These are phyloP conservation scores for Pistacia atlantica DNA, from an alignment of 345 rosid genomes.

Conservation along the genomic window DNA sequence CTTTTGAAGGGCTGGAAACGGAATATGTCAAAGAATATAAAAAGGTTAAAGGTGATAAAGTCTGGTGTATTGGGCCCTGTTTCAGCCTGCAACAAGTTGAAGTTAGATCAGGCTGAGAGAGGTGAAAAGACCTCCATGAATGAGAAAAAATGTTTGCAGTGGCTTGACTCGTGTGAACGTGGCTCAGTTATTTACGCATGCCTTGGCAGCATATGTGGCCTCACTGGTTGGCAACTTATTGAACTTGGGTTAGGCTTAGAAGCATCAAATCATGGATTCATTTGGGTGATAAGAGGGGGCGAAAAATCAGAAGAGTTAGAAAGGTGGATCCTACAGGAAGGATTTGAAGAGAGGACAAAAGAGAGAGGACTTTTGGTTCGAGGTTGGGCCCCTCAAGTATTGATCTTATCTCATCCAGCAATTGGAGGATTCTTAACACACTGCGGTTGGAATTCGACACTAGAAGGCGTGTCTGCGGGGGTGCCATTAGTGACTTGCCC, in stretches of 20 bases:
- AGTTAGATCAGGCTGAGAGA: constrained; percentile 40
- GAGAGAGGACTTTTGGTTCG: constrained; percentile 36
- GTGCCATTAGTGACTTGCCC: constrained; percentile 59
- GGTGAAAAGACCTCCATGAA: constrained; percentile 30
- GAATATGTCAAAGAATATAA: constrained; percentile 22
- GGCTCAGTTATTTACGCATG: constrained; percentile 52
- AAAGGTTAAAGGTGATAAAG: constrained; percentile 20
- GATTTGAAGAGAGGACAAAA: constrained; percentile 21
- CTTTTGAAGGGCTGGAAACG: constrained; percentile 40
- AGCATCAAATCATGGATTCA: constrained; percentile 29
- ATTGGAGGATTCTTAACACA: constrained; percentile 50
- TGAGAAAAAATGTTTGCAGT: constrained; percentile 19
- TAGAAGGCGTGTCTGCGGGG: constrained; percentile 41
- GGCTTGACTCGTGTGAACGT: constrained; percentile 32
- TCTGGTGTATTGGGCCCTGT: constrained; percentile 65
- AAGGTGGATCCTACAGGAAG: constrained; percentile 20
- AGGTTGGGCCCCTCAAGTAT: constrained; percentile 54
- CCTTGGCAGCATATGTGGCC: constrained; percentile 49
- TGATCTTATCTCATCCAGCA: constrained; percentile 43
- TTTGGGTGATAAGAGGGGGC: constrained; percentile 11
- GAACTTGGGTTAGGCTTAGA: constrained; percentile 42
- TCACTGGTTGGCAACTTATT: constrained; percentile 7
- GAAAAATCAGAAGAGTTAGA: constrained; percentile 8
- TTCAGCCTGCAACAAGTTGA: constrained; percentile 30
- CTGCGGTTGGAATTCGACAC: constrained; percentile 58